Base-by-base conservation (phyloP, 768 basidiomycete genomes). In the Boletus edulis region DNA sequence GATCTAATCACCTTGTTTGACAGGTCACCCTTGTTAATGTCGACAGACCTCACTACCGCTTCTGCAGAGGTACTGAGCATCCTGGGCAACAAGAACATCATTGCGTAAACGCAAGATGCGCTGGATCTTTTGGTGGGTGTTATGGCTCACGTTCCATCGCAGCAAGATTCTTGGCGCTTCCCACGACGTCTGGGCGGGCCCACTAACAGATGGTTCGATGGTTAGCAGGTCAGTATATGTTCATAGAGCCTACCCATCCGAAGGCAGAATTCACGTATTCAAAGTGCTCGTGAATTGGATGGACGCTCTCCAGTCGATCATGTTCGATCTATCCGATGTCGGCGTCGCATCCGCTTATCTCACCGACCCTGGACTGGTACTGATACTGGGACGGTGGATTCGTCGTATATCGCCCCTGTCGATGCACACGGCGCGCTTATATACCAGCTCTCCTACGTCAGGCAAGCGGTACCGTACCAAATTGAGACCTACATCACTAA, bases 81-180 rank as follows among this genome's bases (percentile, higher is more conserved):
- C 29, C 59, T 60, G 6, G 31, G 32, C 17, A 58, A 60, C 29
- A 9, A 51, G 24, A 17, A 42, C 12, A 43, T 60, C 6, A 60
- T 60, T n/a, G 31, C 38, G 39, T 58, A 4, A 54, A 59, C 3
- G 57, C 58, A 38, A 59, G 59, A 12, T 13, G 2, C 12, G 2
- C 13, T 22, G 14, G 11, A 15, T 11, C 14, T 6, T 31, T 29
- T 43, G 22, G 24, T 24, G 17, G 38, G 47, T 38, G 7, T 10
- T 18, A 41, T 9, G 7, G 41, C 42, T 59, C n/a, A 59, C 24
- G 2, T 35, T 15, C 8, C 0, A 5, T n/a, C 12, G 13, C n/a
- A 59, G 60, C 60, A 59, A 61, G 60, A 61, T 41, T 17, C 53
- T 61, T 6, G 57, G 57, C 7, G 11, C 13, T 15, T 59, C 57